phyloP scores from a whole-genome alignment of 208 protist genomes.

The Acanthamoeba culbertsoni region DNA sequence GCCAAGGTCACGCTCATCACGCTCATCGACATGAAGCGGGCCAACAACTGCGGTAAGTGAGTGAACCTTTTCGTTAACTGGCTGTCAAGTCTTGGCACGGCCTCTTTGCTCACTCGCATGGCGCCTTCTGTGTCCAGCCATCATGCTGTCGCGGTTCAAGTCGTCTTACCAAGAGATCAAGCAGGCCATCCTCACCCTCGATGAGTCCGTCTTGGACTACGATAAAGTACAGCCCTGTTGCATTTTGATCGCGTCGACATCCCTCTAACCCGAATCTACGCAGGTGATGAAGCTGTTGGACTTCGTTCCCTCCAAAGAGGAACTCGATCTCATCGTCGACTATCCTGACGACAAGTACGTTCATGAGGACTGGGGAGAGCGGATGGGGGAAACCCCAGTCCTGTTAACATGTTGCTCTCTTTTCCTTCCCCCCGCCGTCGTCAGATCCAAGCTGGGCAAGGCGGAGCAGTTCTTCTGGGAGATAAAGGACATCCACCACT shows the following conservation, averaged over 20 bases:
- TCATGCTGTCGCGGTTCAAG: conserved; percentile 70
- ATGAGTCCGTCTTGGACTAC: conserved; percentile 23
- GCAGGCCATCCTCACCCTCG: conserved; percentile 43
- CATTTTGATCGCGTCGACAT: not conserved
- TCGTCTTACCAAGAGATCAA: not conserved
- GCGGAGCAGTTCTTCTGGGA: conserved; percentile 65
- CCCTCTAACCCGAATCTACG: no score
- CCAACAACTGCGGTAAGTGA: conserved; percentile 60
- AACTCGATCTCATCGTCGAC: conserved; percentile 20
- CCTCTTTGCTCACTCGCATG: not conserved
- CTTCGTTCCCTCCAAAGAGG: conserved; percentile 47
- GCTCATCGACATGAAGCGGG: conserved; percentile 48
- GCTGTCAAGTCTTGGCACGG: not conserved
- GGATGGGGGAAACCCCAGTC: no score
- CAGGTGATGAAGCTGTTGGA: conserved; percentile 6
- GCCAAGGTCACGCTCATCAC: conserved; percentile 41
- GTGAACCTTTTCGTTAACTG: not conserved
- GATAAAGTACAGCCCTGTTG: conserved; percentile 1
- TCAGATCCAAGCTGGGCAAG: conserved; percentile 59
- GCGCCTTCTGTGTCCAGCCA: not conserved
- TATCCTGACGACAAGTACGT: conserved; percentile 48
- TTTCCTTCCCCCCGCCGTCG: not conserved
- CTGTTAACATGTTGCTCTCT: no score
- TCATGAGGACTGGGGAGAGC: no score
- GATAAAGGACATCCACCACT: conserved; percentile 59